Evolutionary conservation across 257 asterid species (phyloP).

Genomic region (Solanum bukasovii): DNA sequence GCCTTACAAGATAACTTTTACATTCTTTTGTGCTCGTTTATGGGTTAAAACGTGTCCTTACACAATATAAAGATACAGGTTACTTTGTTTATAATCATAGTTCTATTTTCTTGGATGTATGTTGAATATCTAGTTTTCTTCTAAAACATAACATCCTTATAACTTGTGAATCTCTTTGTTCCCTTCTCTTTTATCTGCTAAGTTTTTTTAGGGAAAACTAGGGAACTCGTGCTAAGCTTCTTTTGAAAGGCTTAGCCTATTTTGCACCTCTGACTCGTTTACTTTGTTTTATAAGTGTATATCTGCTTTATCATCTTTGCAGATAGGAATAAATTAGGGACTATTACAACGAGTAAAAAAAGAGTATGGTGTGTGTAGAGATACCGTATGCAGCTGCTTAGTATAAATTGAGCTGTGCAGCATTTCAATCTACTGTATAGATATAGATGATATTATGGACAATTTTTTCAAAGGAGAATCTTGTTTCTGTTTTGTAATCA

Average conservation of each 20-base stretch:
- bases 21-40: neutral
- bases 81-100: neutral
- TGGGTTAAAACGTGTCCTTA: slow-evolving; percentile 3
- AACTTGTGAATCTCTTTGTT: neutral
- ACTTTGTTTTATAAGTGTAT: neutral
- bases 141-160: neutral
- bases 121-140: neutral
- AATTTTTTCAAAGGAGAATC: neutral
- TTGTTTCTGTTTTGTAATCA: neutral
- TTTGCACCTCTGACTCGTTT: neutral
- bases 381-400: neutral
- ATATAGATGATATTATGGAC: neutral
- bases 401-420: neutral
- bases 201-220: neutral
- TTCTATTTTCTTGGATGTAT: neutral
- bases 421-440: neutral
- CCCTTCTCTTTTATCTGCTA: neutral
- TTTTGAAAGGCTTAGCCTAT: neutral
- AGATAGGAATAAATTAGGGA: neutral
- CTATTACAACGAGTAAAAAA: neutral
- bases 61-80: neutral
- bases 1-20: slow-evolving; percentile 7
- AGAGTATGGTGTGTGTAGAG: neutral
- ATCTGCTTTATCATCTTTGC: neutral
- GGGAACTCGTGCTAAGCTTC: neutral